These are phyloP conservation scores for Eutypa lata DNA, from an alignment of 2,329 filamentous ascomycete genomes.

Conservation along the genomic window DNA sequence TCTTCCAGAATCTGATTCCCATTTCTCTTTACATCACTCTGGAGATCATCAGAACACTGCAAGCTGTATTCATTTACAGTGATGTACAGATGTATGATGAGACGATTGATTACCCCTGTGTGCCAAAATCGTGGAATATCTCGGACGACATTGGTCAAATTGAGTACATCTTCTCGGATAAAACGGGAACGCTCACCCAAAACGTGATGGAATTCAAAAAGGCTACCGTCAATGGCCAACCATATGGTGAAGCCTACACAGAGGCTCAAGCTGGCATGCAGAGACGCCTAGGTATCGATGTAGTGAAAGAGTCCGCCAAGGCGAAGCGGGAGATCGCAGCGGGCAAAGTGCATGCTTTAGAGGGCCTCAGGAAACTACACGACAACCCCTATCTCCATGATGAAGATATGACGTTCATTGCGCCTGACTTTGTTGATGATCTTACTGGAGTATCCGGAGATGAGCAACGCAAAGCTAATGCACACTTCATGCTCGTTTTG, in stretches of 20 bases:
- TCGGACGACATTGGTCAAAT: slow-evolving; percentile 97
- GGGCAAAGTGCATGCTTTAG: slow-evolving; percentile 71
- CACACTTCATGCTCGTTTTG: slow-evolving; percentile 90
- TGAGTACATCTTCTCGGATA: slow-evolving; percentile 98
- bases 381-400: slow-evolving; percentile 90
- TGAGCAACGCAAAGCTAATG: slow-evolving; percentile 73
- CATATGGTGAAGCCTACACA: slow-evolving; percentile 96
- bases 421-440: slow-evolving; percentile 84
- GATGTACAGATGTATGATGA: slow-evolving; percentile 98
- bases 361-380: slow-evolving; percentile 70
- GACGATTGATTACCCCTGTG: slow-evolving; percentile 86
- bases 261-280: slow-evolving; percentile 97
- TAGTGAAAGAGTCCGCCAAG: slow-evolving; percentile 72
- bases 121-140: slow-evolving; percentile 98
- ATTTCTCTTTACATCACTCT: slow-evolving; percentile 97
- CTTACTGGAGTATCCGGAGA: slow-evolving; percentile 72
- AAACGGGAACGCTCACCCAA: slow-evolving; percentile 84
- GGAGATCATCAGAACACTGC: slow-evolving; percentile 88
- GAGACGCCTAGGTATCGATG: slow-evolving; percentile 81
- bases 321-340: slow-evolving; percentile 75
- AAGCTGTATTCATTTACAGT: slow-evolving; percentile 97
- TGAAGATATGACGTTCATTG: slow-evolving; percentile 86
- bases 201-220: slow-evolving; percentile 99
- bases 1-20: slow-evolving; percentile 98
- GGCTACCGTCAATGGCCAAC: slow-evolving; percentile 89